Evolutionary conservation across 2,329 filamentous ascomycete genomes (phyloP).

Genomic region (Botrytis fabae): DNA sequence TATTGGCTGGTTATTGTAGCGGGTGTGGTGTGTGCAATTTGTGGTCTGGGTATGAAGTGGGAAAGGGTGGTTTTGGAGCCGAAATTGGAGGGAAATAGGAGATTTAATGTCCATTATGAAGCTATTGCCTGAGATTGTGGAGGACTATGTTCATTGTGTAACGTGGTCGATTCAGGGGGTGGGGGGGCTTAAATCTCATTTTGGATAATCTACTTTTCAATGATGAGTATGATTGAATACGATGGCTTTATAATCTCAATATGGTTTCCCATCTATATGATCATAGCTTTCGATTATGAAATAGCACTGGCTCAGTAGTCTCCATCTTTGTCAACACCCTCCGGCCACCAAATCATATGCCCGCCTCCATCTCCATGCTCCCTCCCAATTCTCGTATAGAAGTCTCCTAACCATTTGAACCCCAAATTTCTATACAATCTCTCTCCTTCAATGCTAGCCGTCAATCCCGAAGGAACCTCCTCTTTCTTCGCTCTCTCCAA

Average conservation of each 20-base stretch:
- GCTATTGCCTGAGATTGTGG: background rate
- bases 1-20: background rate
- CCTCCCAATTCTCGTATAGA: slow-evolving; percentile 22
- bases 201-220: background rate
- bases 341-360: slow-evolving; percentile 33
- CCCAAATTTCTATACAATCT: slow-evolving; percentile 36
- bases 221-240: background rate
- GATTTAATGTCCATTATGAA: background rate
- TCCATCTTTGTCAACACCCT: slow-evolving; percentile 18
- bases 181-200: background rate
- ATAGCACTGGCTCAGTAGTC: background rate
- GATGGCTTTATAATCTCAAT: background rate
- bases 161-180: background rate
- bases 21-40: background rate
- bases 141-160: background rate
- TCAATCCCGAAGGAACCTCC: slow-evolving; percentile 31
- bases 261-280: background rate
- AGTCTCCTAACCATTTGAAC: slow-evolving; percentile 32
- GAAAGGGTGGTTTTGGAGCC: background rate
- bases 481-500: slow-evolving; percentile 31
- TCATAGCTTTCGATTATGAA: background rate
- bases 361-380: slow-evolving; percentile 29
- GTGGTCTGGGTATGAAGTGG: background rate
- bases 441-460: slow-evolving; percentile 31
- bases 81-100: background rate